phyloP scores from a whole-genome alignment of 176 grass and related monocot genomes.

The Puya raimondii region DNA sequence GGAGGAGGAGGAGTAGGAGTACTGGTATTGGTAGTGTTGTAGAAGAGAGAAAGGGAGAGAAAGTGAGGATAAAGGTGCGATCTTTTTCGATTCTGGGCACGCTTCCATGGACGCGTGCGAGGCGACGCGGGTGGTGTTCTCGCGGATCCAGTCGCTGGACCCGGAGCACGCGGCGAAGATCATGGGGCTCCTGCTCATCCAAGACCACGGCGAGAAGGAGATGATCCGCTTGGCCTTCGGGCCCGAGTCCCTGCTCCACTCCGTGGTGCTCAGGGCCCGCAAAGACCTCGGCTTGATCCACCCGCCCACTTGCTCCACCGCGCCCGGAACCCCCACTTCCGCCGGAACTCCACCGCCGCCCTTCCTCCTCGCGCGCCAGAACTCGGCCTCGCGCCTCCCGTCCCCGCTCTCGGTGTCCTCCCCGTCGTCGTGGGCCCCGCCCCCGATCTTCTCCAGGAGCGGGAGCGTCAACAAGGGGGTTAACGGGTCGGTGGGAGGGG shows the following conservation, averaged over 20 bases:
- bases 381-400: slow-evolving; percentile 33
- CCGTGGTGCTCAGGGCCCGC: slow-evolving; percentile 55
- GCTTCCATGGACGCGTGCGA: slow-evolving; percentile 89
- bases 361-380: slow-evolving; percentile 47
- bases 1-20: too few species aligned
- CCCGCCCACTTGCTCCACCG: slow-evolving; percentile 10
- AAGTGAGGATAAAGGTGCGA: background rate
- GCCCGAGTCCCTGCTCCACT: slow-evolving; percentile 67
- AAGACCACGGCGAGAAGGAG: slow-evolving; percentile 94
- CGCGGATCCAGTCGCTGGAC: slow-evolving; percentile 84
- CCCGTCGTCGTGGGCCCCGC: slow-evolving; percentile 47
- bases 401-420: slow-evolving; percentile 56
- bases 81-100: background rate
- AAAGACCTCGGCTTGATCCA: slow-evolving; percentile 52
- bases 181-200: slow-evolving; percentile 82
- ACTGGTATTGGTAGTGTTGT: slow-evolving; percentile 2
- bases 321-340: slow-evolving; percentile 33
- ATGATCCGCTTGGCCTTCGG: slow-evolving; percentile 95
- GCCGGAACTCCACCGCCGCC: slow-evolving; percentile 9
- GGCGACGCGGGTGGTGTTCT: slow-evolving; percentile 93
- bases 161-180: slow-evolving; percentile 89
- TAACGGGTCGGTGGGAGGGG: slow-evolving; percentile 9
- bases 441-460: slow-evolving; percentile 48
- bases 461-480: slow-evolving; percentile 30
- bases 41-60: background rate